phyloP scores from a whole-genome alignment of 2,329 filamentous ascomycete species.

The Trichoderma harzianum region DNA sequence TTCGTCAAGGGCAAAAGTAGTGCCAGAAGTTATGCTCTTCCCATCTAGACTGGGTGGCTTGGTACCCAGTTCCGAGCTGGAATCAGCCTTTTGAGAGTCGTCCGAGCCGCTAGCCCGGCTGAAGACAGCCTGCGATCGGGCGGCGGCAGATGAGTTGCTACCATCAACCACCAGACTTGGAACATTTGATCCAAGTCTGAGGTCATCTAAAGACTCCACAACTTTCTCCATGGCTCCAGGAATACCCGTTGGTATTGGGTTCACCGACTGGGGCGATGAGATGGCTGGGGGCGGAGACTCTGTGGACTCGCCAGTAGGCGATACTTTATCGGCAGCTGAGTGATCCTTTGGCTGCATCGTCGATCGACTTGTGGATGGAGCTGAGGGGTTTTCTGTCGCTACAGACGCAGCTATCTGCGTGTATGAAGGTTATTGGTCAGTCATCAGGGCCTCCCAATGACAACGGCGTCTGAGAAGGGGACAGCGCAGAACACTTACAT shows the following conservation, averaged over 20 bases:
- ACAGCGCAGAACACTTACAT: slow-evolving; percentile 48
- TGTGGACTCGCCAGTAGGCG: neutral
- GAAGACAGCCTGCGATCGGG: slow-evolving; percentile 32
- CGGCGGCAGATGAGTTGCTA: slow-evolving; percentile 39
- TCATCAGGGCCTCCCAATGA: slow-evolving; percentile 9
- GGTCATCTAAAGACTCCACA: slow-evolving; percentile 29
- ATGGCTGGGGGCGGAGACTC: slow-evolving; percentile 18
- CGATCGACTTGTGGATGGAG: neutral
- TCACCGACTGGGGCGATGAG: slow-evolving; percentile 23
- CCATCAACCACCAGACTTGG: slow-evolving; percentile 49
- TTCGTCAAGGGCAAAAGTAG: slow-evolving; percentile 93
- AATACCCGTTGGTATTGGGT: slow-evolving; percentile 19
- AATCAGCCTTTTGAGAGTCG: slow-evolving; percentile 59
- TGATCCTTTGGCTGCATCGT: slow-evolving; percentile 14
- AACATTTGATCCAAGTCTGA: slow-evolving; percentile 31
- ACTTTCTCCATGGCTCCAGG: slow-evolving; percentile 28
- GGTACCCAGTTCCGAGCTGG: slow-evolving; percentile 62
- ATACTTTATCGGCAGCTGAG: slow-evolving; percentile 24
- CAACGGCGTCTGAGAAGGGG: neutral
- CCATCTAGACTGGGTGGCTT: slow-evolving; percentile 90
- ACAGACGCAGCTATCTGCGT: slow-evolving; percentile 49
- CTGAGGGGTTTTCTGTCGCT: slow-evolving; percentile 26
- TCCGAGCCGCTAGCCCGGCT: slow-evolving; percentile 50
- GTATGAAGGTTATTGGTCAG: slow-evolving; percentile 3
- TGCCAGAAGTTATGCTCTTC: slow-evolving; percentile 90